Evolutionary conservation across 129 eudicot species (phyloP).

Genomic region (Centrapalus pauciflorus): DNA sequence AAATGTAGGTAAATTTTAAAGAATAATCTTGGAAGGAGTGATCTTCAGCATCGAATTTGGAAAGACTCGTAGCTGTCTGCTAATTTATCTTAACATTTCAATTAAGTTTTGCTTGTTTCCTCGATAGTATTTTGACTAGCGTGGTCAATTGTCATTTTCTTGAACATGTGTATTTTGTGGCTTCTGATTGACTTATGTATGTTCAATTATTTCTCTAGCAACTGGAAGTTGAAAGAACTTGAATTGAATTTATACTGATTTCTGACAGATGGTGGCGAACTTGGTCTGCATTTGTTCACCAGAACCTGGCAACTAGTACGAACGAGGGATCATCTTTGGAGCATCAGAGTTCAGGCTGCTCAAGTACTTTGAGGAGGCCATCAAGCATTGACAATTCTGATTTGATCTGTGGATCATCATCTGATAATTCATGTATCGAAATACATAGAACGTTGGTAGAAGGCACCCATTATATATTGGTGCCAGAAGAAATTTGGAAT

Average conservation of each 20-base stretch:
- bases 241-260: slow-evolving; percentile 11
- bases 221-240: background rate
- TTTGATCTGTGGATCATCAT: slow-evolving; percentile 49
- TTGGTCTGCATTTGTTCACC: slow-evolving; percentile 83
- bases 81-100: background rate
- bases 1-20: background rate
- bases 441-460: slow-evolving; percentile 79
- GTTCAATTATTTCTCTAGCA: background rate
- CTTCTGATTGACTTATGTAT: background rate
- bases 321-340: slow-evolving; percentile 51
- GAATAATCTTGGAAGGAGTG: background rate
- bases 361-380: slow-evolving; percentile 53
- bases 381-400: slow-evolving; percentile 68
- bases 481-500: slow-evolving; percentile 84
- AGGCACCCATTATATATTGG: slow-evolving; percentile 84
- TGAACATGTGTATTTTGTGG: background rate
- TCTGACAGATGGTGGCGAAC: slow-evolving; percentile 79
- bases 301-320: slow-evolving; percentile 28
- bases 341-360: slow-evolving; percentile 29
- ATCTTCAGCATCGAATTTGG: background rate
- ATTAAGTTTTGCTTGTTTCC: background rate
- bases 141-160: background rate
- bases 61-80: background rate
- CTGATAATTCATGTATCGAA: slow-evolving; percentile 49
- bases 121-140: background rate